A percentile compares a stretch with the other conserved stretches of the same genome.
phyloP scores from a whole-genome alignment of 306 rosid genomes.

The Casuarina glauca region DNA sequence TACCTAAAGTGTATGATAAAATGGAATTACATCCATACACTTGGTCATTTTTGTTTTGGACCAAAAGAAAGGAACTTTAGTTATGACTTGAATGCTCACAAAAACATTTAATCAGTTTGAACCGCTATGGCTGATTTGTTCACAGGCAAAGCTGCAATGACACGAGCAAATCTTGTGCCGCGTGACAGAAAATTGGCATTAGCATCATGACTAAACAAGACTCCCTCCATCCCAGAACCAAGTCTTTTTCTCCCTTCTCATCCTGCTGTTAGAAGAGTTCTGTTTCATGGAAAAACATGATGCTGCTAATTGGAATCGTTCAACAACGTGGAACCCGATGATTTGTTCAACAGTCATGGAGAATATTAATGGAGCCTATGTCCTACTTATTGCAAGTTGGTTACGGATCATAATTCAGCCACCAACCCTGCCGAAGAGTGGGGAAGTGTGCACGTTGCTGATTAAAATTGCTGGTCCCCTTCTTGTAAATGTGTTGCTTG shows the following conservation, averaged over 20 bases:
- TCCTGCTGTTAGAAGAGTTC: neutral
- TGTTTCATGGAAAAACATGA: neutral
- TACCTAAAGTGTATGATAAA: neutral
- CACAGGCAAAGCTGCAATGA: constrained; percentile 52
- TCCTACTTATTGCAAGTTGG: no score
- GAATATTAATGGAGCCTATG: no score
- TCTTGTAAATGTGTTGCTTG: no score
- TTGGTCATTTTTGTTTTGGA: neutral
- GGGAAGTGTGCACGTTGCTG: no score
- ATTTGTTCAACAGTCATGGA: no score
- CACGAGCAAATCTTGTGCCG: constrained; percentile 42
- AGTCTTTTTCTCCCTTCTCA: neutral
- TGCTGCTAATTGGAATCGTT: neutral
- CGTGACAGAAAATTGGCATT: constrained; percentile 40
- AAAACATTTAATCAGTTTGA: constrained; percentile 5
- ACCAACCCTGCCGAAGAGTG: no score
- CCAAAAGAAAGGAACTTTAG: neutral
- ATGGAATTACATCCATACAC: neutral
- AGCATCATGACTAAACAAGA: constrained; percentile 23
- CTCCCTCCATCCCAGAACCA: neutral
- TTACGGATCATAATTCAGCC: no score
- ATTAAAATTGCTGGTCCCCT: no score
- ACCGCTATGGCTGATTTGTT: constrained; percentile 22
- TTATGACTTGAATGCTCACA: neutral
- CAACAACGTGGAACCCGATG: no score